Evolutionary conservation across 495 filamentous ascomycete species (phyloP).

Genomic region (Glarea lozoyensis): DNA sequence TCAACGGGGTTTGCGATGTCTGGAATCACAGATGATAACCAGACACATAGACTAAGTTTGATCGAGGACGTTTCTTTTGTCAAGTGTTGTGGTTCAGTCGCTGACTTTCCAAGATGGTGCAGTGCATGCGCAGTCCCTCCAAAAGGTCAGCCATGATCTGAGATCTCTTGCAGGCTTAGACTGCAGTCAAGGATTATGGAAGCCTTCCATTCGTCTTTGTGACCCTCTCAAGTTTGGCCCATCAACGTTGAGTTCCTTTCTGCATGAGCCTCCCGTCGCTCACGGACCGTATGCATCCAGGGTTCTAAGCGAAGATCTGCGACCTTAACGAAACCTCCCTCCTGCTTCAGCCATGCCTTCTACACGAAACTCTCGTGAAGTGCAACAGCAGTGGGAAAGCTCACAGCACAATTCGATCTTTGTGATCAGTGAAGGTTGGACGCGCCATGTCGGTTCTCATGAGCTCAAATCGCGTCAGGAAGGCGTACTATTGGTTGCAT

Average conservation of each 20-base stretch:
- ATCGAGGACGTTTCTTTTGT: no score
- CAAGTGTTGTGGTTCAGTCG: no score
- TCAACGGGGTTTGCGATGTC: no score
- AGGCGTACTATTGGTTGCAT: no score
- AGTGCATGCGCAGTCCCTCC: constrained; percentile 5
- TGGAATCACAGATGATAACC: no score
- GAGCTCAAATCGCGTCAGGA: constrained; percentile 1
- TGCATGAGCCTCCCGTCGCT: constrained; percentile 5
- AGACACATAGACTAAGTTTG: no score
- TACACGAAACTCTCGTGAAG: constrained; percentile 8
- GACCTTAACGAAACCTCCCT: constrained; percentile 20
- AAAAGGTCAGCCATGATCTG: neutral
- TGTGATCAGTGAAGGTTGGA: no score
- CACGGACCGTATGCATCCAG: constrained; percentile 7
- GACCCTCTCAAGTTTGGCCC: constrained; percentile 3
- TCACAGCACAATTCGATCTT: constrained; percentile 2
- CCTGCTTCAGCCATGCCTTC: constrained; percentile 15
- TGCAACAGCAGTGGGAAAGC: constrained; percentile 9
- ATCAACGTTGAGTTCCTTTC: no score
- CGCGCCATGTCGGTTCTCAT: no score
- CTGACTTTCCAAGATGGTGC: no score
- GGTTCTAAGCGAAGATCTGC: constrained; percentile 20
- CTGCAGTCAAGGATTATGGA: constrained; percentile 5
- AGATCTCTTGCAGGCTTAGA: neutral
- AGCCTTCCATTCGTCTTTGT: neutral